phyloP scores from a whole-genome alignment of 495 filamentous ascomycete genomes.

The Sordaria brevicollis region DNA sequence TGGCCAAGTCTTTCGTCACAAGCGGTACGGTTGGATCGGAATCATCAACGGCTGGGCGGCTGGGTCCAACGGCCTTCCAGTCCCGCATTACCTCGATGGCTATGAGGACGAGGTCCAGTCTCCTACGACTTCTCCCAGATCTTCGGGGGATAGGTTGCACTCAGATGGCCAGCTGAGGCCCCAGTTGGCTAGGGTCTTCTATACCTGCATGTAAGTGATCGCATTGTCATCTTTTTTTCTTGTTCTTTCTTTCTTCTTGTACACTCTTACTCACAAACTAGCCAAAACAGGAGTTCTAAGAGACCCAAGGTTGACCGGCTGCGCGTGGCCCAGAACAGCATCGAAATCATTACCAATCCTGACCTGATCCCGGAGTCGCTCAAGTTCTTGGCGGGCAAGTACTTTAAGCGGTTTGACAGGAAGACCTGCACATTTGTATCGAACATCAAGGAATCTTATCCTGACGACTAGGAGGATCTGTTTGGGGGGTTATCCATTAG shows the following conservation, averaged over 20 bases:
- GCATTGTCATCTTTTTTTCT: not conserved
- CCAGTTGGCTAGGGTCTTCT: constrained; percentile 62
- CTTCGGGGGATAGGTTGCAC: constrained; percentile 25
- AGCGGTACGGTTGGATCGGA: constrained; percentile 66
- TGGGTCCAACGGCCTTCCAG: constrained; percentile 17
- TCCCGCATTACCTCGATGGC: constrained; percentile 23
- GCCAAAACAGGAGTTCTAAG: constrained; percentile 3
- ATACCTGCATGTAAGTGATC: constrained; percentile 66
- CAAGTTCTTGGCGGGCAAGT: constrained; percentile 64
- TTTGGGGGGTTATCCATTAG: too few species aligned
- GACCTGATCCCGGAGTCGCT: constrained; percentile 37
- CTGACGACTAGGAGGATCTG: constrained; percentile 52
- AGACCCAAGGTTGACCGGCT: constrained; percentile 35
- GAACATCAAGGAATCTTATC: constrained; percentile 78
- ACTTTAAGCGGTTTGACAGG: constrained; percentile 81
- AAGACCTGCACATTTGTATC: constrained; percentile 62
- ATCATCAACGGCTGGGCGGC: constrained; percentile 82
- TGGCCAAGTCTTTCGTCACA: constrained; percentile 78
- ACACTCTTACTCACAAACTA: not conserved
- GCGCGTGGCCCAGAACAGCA: constrained; percentile 84
- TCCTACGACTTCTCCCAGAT: constrained; percentile 44
- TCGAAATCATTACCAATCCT: constrained; percentile 48
- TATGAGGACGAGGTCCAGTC: constrained; percentile 32
- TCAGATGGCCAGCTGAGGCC: not conserved
- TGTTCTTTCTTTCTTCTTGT: constrained; percentile 5